A percentile compares a stretch with the other conserved stretches of the same genome.
Evolutionary conservation across 2,329 filamentous ascomycete species (phyloP).

Genomic region (Hysterium pulicare): DNA sequence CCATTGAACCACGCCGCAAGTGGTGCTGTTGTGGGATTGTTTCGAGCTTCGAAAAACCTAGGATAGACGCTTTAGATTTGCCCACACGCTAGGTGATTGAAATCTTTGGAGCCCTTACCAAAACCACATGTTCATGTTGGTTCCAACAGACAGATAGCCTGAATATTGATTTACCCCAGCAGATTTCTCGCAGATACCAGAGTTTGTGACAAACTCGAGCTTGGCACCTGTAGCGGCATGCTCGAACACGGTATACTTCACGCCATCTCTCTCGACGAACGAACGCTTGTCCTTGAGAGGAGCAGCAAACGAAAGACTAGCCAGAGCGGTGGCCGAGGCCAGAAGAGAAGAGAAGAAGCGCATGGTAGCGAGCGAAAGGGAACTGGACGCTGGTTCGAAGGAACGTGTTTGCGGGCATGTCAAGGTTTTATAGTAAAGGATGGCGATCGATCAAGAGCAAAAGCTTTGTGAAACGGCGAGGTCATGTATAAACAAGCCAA

Average conservation of each 20-base stretch:
- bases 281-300: slow-evolving; percentile 21
- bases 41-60: slow-evolving; percentile 53
- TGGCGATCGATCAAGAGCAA: neutral
- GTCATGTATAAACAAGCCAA: slow-evolving; percentile 9
- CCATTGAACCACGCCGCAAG: slow-evolving; percentile 55
- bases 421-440: slow-evolving; percentile 1
- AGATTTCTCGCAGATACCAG: slow-evolving; percentile 53
- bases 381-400: neutral
- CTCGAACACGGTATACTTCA: slow-evolving; percentile 27
- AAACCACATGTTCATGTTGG: slow-evolving; percentile 39
- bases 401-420: neutral
- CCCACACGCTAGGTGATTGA: too few relatives aligned
- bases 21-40: slow-evolving; percentile 49
- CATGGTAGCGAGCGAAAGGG: slow-evolving; percentile 9
- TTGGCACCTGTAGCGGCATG: slow-evolving; percentile 24
- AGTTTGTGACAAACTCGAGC: slow-evolving; percentile 26
- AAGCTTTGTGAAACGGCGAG: slow-evolving; percentile 4
- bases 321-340: slow-evolving; percentile 11
- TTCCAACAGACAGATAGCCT: slow-evolving; percentile 52
- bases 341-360: slow-evolving; percentile 13
- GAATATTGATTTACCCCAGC: slow-evolving; percentile 52
- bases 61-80: too few relatives aligned
- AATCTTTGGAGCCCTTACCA: too few relatives aligned
- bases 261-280: slow-evolving; percentile 18
- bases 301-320: slow-evolving; percentile 11